Percentiles rank a stretch among this genome's conserved stretches.
These are phyloP conservation scores for Debaryomyces castellii DNA, from an alignment of 805 yeast species.

Conservation along the genomic window DNA sequence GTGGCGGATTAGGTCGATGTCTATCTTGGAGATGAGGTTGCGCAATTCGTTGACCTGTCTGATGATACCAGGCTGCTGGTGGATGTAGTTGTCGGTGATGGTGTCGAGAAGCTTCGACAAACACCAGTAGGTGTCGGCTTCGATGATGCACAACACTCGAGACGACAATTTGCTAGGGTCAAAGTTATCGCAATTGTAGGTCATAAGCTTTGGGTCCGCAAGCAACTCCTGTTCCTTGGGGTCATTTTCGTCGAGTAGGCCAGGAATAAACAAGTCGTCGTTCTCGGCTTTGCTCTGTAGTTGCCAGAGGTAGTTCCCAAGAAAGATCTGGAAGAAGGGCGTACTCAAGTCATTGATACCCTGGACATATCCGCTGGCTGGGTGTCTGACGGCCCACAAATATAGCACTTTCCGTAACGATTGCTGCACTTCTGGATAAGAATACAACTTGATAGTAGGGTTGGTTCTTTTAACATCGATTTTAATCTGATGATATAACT, in stretches of 20 bases:
- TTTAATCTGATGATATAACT: constrained; percentile 92
- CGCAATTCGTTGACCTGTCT: constrained; percentile 83
- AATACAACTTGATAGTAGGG: constrained; percentile 76
- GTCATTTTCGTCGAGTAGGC: constrained; percentile 28
- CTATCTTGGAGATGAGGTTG: constrained; percentile 78
- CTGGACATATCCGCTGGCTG: constrained; percentile 97
- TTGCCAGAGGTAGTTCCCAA: constrained; percentile 61
- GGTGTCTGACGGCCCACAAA: constrained; percentile 95
- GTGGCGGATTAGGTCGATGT: constrained; percentile 68
- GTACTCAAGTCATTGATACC: constrained; percentile 94
- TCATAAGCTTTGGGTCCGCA: constrained; percentile 22
- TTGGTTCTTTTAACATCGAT: constrained; percentile 95
- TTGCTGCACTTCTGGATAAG: constrained; percentile 67
- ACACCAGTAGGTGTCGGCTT: constrained; percentile 98
- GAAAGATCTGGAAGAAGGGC: constrained; percentile 86
- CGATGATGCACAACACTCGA: constrained; percentile 66
- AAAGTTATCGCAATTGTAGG: constrained; percentile 48
- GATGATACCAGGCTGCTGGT: constrained; percentile 96
- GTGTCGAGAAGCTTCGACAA: constrained; percentile 86
- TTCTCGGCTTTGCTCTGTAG: constrained; percentile 28
- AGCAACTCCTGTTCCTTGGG: constrained; percentile 19
- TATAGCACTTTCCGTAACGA: constrained; percentile 80
- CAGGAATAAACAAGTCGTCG: constrained; percentile 36
- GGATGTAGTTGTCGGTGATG: constrained; percentile 94
- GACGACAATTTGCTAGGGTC: constrained; percentile 63